A percentile compares a stretch with the other conserved stretches of the same genome.
Evolutionary conservation across 2,329 filamentous ascomycete species (phyloP).

Genomic region (Pseudocercospora vitis): DNA sequence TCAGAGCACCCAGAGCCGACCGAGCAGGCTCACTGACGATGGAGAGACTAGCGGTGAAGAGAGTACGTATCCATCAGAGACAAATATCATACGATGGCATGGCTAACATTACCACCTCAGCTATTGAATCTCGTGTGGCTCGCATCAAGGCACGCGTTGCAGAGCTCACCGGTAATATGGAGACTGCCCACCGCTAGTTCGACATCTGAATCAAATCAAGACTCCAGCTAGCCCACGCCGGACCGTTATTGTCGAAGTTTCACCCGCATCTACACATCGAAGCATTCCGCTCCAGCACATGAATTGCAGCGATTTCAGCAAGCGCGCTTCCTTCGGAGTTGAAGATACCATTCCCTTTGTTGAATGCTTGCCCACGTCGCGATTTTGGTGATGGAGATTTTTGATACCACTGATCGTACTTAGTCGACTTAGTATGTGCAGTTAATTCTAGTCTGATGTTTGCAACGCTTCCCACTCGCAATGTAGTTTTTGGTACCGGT

Average conservation of each 20-base stretch:
- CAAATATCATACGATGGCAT: too few relatives aligned
- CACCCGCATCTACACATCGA: constrained; percentile 7
- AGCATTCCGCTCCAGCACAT: constrained; percentile 11
- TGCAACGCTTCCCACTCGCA: not conserved
- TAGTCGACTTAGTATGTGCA: constrained; percentile 10
- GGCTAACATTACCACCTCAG: too few relatives aligned
- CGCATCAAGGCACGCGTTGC: constrained; percentile 97
- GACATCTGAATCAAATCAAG: not conserved
- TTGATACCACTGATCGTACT: constrained; percentile 21
- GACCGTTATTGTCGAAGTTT: not conserved
- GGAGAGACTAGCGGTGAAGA: constrained; percentile 94
- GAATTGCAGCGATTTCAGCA: constrained; percentile 13
- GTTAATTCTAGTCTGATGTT: constrained; percentile 9
- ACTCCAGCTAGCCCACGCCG: not conserved
- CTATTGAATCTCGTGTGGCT: constrained; percentile 93
- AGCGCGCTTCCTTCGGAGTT: constrained; percentile 9
- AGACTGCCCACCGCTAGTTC: constrained; percentile 15
- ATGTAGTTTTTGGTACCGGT: too few relatives aligned
- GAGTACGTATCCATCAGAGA: constrained; percentile 65
- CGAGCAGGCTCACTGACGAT: constrained; percentile 65
- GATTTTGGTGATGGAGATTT: constrained; percentile 14
- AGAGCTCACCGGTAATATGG: constrained; percentile 66
- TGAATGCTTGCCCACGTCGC: constrained; percentile 7
- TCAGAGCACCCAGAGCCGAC: constrained; percentile 51
- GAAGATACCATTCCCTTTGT: constrained; percentile 22